Percentiles rank a stretch among this genome's conserved stretches.
Evolutionary conservation across 352 stramenopile species (phyloP).

Genomic region (Phytophthora vignae): DNA sequence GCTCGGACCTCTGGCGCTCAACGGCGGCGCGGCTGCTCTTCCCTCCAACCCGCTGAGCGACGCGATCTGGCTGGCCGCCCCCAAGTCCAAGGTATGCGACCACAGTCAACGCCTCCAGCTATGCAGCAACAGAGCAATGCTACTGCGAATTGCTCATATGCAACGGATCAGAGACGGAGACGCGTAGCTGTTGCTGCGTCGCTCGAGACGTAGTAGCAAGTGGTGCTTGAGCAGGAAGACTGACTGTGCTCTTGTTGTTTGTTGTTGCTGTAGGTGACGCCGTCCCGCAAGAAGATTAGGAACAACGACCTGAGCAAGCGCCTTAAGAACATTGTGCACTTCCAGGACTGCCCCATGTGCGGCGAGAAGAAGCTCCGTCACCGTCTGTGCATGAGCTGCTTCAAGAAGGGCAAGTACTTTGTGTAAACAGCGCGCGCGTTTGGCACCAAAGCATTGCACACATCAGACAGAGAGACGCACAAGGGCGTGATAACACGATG

Average conservation of each 20-base stretch:
- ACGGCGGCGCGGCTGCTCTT: slow-evolving; percentile 35
- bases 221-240: neutral
- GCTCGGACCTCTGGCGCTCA: slow-evolving; percentile 39
- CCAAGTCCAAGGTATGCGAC: slow-evolving; percentile 86
- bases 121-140: neutral
- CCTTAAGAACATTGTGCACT: slow-evolving; percentile 92
- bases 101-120: neutral
- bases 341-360: slow-evolving; percentile 85
- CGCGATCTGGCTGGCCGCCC: slow-evolving; percentile 81
- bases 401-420: slow-evolving; percentile 94
- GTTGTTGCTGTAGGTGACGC: slow-evolving; percentile 70
- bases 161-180: too few species aligned
- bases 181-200: neutral
- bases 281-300: slow-evolving; percentile 86
- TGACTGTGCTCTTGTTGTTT: slow-evolving; percentile 13
- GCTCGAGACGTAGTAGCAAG: slow-evolving; percentile 1
- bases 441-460: slow-evolving; percentile 2
- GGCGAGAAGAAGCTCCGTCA: slow-evolving; percentile 91
- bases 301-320: slow-evolving; percentile 91
- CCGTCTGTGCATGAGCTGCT: slow-evolving; percentile 91
- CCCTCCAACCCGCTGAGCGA: slow-evolving; percentile 68
- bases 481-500: neutral
- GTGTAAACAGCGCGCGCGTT: slow-evolving; percentile 48
- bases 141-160: too few species aligned
- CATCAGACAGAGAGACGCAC: slow-evolving; percentile 8